Evolutionary conservation across 306 rosid genomes (phyloP), one percentile per base, ranked within the genome.

Genomic region (Vigna reflexopilosa): DNA sequence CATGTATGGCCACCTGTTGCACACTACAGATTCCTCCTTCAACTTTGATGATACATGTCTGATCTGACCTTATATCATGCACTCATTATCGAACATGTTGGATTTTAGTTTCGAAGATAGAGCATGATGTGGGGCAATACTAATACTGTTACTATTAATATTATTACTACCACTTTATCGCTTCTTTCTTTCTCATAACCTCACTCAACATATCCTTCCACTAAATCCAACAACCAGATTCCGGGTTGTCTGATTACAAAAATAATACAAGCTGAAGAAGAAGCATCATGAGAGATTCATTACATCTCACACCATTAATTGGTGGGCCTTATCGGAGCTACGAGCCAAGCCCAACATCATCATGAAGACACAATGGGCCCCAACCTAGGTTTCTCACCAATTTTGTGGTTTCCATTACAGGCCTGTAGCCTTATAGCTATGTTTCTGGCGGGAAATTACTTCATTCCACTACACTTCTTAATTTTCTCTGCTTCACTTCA

Each of bases 281-380:
- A 65, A 32, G 59, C 59, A 40, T 71, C 49, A 61, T 8, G 5
- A 14, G 45, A 63, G 50, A 52, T 72, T 80, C 24, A 28, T 80
- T 16, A 42, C 8, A 52, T 76, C 73, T 19, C 4, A 10, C 9
- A 20, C 4, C 50, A 77, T 77, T 64, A 65, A 72, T 28, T 72
- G 50, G 76, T 65, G 76, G 80, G 82, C 79, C 79, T 77, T 13
- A 4, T 72, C 8, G 4, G 48, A 16, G 79, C 36, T 51, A 70
- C 9, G 14, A 70, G 78, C 64, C 78, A 70, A 82, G 82, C 71
- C 85, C 85, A 77, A 7, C 19, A 70, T 20, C 45, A 26, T 47
- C 63, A 64, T 82, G 30, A 82, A 2, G 13, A 72, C 32, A n/a
- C 64, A 64, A 77, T 7, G 47, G 82, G 69, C 38, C 82, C 77